Conservation (phyloP, 176 grass and related monocot species). For the Raddia guianensis region DNA sequence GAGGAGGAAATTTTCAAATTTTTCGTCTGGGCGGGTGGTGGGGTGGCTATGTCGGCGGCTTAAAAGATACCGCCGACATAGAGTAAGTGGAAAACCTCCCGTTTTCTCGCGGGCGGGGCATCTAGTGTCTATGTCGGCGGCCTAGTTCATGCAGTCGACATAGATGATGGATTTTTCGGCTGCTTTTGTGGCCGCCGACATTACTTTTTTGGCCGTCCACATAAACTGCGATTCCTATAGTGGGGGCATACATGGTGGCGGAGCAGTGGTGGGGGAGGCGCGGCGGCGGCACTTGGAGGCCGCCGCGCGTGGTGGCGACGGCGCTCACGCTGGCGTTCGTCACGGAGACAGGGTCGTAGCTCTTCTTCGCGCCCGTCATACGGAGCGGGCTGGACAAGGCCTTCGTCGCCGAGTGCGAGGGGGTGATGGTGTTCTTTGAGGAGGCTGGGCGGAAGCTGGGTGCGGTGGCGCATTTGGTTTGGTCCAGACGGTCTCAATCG, state of each 20-base stretch:
- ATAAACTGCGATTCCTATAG: too few relatives aligned
- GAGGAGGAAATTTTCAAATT: too few relatives aligned
- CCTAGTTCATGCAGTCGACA: too few relatives aligned
- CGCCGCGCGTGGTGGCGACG: slow-evolving; percentile 36
- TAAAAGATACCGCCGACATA: too few relatives aligned
- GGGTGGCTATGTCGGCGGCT: too few relatives aligned
- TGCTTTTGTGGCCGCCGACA: too few relatives aligned
- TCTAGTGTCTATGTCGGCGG: too few relatives aligned
- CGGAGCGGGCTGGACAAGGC: slow-evolving; percentile 55
- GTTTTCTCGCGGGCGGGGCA: too few relatives aligned
- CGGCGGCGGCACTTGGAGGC: slow-evolving; percentile 23
- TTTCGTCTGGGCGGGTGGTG: too few relatives aligned
- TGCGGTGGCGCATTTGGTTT: neutral
- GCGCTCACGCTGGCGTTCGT: slow-evolving; percentile 70
- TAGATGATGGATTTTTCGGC: too few relatives aligned
- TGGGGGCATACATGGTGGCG: slow-evolving; percentile 47
- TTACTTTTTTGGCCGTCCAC: too few relatives aligned
- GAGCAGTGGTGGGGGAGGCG: slow-evolving; percentile 40
- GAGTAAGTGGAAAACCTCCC: too few relatives aligned
- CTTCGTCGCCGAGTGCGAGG: slow-evolving; percentile 64
- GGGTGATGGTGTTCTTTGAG: slow-evolving; percentile 34
- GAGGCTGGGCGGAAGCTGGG: slow-evolving; percentile 27
- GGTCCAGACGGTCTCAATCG: neutral
- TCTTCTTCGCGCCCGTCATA: slow-evolving; percentile 70
- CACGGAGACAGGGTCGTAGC: slow-evolving; percentile 53